Conservation (phyloP, 306 rosid genomes). For the Medicago truncatula region DNA sequence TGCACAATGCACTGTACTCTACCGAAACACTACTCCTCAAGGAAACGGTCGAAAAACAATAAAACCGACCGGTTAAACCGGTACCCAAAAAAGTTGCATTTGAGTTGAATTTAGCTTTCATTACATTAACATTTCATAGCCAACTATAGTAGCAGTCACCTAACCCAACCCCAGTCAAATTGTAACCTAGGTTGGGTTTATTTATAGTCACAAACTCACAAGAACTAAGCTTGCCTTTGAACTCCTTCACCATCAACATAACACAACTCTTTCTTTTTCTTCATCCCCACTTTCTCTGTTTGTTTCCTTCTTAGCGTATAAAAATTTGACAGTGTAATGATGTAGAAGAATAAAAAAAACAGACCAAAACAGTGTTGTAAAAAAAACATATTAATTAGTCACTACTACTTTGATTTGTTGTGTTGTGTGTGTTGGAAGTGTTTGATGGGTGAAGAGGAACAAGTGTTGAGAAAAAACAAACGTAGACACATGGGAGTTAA, state of each 20-base stretch:
- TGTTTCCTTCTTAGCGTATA: conserved; percentile 37
- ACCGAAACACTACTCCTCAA: not conserved
- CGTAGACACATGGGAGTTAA: conserved; percentile 42
- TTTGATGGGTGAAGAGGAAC: conserved; percentile 69
- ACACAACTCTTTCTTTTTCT: not conserved
- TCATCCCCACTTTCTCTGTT: not conserved
- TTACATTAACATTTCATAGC: conserved; percentile 46
- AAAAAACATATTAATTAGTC: conserved; percentile 29
- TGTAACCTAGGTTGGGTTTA: conserved; percentile 71
- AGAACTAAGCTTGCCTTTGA: conserved; percentile 54
- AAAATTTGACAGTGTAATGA: conserved; percentile 43
- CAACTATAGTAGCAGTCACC: conserved; percentile 50
- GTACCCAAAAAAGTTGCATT: conserved; percentile 60
- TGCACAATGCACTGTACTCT: not conserved
- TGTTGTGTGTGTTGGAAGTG: conserved; percentile 23
- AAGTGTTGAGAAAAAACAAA: conserved; percentile 44
- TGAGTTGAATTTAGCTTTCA: conserved; percentile 68
- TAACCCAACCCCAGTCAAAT: conserved; percentile 75
- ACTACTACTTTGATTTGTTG: conserved; percentile 30
- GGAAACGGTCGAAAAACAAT: conserved; percentile 53
- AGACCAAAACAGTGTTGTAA: not conserved
- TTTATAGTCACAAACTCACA: conserved; percentile 53
- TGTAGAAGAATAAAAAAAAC: conserved; percentile 44
- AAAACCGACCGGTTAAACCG: conserved; percentile 46
- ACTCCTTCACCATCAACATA: conserved; percentile 48